Percentiles rank a stretch among this genome's conserved stretches.
Conservation (phyloP, 345 rosid genomes). For the Gossypioides kirkii region DNA sequence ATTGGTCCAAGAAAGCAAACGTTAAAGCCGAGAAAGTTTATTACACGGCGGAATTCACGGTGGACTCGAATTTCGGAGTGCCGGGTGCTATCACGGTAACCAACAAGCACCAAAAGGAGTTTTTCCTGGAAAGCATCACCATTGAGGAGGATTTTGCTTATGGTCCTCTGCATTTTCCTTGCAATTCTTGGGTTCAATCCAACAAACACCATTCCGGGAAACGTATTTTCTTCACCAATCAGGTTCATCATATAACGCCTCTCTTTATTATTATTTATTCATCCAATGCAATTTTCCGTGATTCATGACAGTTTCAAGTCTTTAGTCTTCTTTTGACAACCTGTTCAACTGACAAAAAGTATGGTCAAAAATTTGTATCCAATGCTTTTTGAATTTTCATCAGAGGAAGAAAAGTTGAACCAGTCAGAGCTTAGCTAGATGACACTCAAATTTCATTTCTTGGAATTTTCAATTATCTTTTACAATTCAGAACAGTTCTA, state of each 20-base stretch:
- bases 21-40: slow-evolving; percentile 77
- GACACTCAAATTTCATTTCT: neutral
- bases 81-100: slow-evolving; percentile 86
- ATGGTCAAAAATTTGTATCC: slow-evolving; percentile 16
- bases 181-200: slow-evolving; percentile 95
- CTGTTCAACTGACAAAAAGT: neutral
- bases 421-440: slow-evolving; percentile 21
- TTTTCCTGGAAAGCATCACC: slow-evolving; percentile 78
- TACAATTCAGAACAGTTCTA: neutral
- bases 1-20: slow-evolving; percentile 82
- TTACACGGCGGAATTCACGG: slow-evolving; percentile 74
- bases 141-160: slow-evolving; percentile 85
- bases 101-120: slow-evolving; percentile 88
- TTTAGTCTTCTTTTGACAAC: neutral
- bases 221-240: slow-evolving; percentile 78
- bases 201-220: slow-evolving; percentile 51
- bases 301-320: neutral
- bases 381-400: slow-evolving; percentile 7
- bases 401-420: slow-evolving; percentile 16
- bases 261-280: neutral
- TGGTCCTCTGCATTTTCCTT: slow-evolving; percentile 86
- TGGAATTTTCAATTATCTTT: neutral
- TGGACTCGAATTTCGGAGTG: slow-evolving; percentile 65
- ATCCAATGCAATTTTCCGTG: neutral
- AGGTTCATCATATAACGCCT: slow-evolving; percentile 36